Evolutionary conservation across 768 basidiomycete genomes (phyloP), one percentile per base, ranked within the genome.

Genomic region (Lyophyllum atratum): DNA sequence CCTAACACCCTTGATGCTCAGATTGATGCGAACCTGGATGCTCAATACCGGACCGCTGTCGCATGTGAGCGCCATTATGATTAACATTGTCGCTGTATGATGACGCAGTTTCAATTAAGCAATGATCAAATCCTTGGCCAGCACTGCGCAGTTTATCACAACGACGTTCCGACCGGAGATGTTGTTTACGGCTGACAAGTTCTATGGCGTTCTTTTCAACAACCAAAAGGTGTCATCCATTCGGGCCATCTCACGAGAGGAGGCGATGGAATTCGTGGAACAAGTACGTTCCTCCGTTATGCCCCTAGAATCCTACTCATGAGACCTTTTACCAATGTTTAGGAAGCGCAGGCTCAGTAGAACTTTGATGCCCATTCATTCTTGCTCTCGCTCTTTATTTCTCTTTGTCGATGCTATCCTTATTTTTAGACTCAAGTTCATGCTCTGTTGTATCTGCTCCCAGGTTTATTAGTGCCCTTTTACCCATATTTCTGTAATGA

Each of bases 131-230:
- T 91, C 91, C 12, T 81, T 98, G 17, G 82, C 95, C 0, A 79
- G 84, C 6, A 88, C 86, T 0, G 96, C 91, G 0, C 97, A 99
- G 71, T 98, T 98, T 74, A 95, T 99, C 69, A 96, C 93, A 29
- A 99, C 97, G 2, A 99, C 97, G 2, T 99, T 99, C 84, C 84
- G 95, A 56, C 92, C 95, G 0, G 97, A 99, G 75, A 95, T 99
- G 91, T 79, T 98, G 56, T 90, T 92, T 2, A 90, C 91, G 0
- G 94, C 95, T 0, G 95, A 98, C 72, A 94, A 96, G 68, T 98
- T 96, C 70, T 98, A 98, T 60, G 97, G 97, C 14, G 97, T 98
- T 10, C 74, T 96, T 57, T 98, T 97, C 76, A 93, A 96, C 72
- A 93, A 90, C 64, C 92, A 96, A 68, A 98, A 98, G 70, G 89